Conservation (phyloP, 768 basidiomycete species). For the Boletus subcaerulescens region DNA sequence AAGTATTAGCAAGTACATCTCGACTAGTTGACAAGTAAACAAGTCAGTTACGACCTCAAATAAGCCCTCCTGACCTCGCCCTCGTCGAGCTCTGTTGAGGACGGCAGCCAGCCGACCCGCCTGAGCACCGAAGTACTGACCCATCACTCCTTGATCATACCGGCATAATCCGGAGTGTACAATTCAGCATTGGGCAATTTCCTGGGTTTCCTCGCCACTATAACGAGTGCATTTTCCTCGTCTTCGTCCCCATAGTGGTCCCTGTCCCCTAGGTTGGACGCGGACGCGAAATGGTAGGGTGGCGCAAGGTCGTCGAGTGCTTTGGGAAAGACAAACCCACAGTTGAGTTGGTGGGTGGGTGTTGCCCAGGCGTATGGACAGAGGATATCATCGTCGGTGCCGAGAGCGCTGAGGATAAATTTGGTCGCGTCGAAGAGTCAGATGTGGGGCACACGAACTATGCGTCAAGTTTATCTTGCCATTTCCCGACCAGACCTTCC, state of each 20-base stretch:
- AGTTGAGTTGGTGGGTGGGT: slow-evolving; percentile 74
- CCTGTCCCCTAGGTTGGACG: too few relatives aligned
- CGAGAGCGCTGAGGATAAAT: slow-evolving; percentile 15
- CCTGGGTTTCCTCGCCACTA: background rate
- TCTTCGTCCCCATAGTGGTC: background rate
- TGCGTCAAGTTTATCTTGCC: background rate
- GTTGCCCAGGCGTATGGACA: slow-evolving; percentile 82
- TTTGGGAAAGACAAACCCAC: slow-evolving; percentile 76
- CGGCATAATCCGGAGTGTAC: slow-evolving; percentile 78
- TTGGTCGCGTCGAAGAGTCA: background rate
- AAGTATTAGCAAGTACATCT: too few relatives aligned
- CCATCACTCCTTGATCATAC: slow-evolving; percentile 60
- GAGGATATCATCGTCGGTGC: slow-evolving; percentile 52
- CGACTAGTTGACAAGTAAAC: too few relatives aligned
- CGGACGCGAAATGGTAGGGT: too few relatives aligned
- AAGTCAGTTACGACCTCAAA: too few relatives aligned
- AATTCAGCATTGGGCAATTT: slow-evolving; percentile 58
- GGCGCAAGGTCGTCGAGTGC: slow-evolving; percentile 45
- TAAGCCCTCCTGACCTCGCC: background rate
- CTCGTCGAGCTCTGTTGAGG: slow-evolving; percentile 47
- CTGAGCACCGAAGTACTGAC: slow-evolving; percentile 78
- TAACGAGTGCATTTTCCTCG: background rate
- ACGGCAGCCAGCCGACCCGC: slow-evolving; percentile 82
- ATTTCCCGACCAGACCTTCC: slow-evolving; percentile 64
- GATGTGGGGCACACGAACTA: background rate